Base-by-base conservation (phyloP, 768 basidiomycete species). In the Termitomyces eurrhizus region DNA sequence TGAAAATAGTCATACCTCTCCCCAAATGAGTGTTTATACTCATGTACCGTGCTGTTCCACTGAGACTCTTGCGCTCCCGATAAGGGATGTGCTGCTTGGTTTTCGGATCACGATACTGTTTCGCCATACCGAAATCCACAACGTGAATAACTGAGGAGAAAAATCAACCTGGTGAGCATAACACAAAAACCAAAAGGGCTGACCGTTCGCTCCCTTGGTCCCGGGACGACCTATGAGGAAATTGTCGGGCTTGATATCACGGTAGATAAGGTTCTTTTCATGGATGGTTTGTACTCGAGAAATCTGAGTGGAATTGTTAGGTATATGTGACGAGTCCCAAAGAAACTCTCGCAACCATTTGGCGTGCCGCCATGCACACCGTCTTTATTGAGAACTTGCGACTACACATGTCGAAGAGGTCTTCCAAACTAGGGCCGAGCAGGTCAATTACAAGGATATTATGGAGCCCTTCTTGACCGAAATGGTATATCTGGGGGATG, bases 21-120 rank as follows among this genome's bases (percentile, higher is more conserved):
- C 97, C 97, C 60, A 99, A 74, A 80, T 99, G 97, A 56, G 97
- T 99, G 75, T 99, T 99, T 75, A 99, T 98, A 73, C 92, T 94
- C 97, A 99, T 99, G 80, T 99, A 99, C 52, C 97, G 88, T 41
- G 97, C 97, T 16, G 97, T 99, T 16, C 97, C 97, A 68, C 90
- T 93, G 57, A 99, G 79, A 72, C 92, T 94, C 82, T 99, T 99
- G 68, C 96, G 85, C 78, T 99, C 97, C 62, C 97, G 86, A 75
- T 99, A 99, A 56, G 97, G 97, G 62, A 99, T 99, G 74, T 99
- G 97, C 73, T 98, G 96, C 75, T 97, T 97, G 62, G 95, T 95
- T 80, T 96, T 98, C 12, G 97, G 97, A 74, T 99, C 97, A 57
- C 97, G 90, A 71, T 98, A 99, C 74, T 98, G 96, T 76, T 98